phyloP scores from a whole-genome alignment of 768 basidiomycete species.

The Strobilomyces dryophilus region DNA sequence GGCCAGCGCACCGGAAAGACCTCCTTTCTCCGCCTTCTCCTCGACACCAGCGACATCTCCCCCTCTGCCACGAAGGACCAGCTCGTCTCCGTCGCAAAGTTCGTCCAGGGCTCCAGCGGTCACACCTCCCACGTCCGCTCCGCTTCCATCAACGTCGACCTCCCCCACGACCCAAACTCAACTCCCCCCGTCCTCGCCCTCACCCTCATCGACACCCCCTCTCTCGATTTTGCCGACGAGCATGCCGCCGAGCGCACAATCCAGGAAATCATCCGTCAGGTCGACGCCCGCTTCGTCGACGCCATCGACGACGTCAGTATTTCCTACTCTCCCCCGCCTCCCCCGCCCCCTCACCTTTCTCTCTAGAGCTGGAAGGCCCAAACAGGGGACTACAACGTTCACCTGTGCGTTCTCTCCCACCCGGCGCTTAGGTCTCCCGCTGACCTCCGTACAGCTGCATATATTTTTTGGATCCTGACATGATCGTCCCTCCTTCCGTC shows the following conservation, averaged over 20 bases:
- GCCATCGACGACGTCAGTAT: conserved; percentile 72
- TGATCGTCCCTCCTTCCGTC: conserved; percentile 68
- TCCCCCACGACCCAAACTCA: conserved; percentile 46
- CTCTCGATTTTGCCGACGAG: conserved; percentile 71
- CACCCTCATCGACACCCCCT: conserved; percentile 78
- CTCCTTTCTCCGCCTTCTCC: conserved; percentile 78
- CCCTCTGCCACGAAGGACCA: conserved; percentile 64
- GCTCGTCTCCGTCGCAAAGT: conserved; percentile 75
- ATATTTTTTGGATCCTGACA: conserved; percentile 84
- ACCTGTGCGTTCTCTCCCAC: conserved; percentile 52
- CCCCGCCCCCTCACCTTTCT: conserved; percentile 14
- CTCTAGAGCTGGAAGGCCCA: conserved; percentile 67
- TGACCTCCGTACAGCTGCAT: conserved; percentile 55
- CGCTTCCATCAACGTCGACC: conserved; percentile 67
- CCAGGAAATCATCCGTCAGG: conserved; percentile 62
- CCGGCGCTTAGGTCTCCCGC: conserved; percentile 29
- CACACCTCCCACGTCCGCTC: conserved; percentile 72
- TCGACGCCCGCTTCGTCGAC: conserved; percentile 71
- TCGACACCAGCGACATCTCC: conserved; percentile 74
- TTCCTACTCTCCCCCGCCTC: conserved; percentile 17
- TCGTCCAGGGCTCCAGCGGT: conserved; percentile 69
- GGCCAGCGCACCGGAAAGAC: conserved; percentile 84
- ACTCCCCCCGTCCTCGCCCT: conserved; percentile 52
- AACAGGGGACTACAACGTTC: conserved; percentile 72
- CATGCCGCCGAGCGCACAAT: conserved; percentile 58